Evolutionary conservation across 768 basidiomycete species (phyloP), one percentile per base, ranked within the genome.

Genomic region (Sistotremastrum niveocremeum): DNA sequence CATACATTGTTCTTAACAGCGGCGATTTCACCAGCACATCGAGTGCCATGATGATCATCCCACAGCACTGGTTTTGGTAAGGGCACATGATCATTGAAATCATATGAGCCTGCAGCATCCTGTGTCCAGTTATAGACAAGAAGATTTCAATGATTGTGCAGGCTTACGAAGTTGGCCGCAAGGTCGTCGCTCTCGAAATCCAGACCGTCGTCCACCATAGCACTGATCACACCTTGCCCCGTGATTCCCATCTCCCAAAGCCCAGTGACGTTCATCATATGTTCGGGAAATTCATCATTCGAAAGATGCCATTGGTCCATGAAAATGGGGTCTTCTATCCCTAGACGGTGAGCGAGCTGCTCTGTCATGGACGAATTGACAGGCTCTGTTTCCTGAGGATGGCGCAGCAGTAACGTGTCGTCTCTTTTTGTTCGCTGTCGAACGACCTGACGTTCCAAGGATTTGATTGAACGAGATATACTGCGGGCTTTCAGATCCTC

Each of bases 41-140:
- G 84, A 0, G 95, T 99, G 7, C 95, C 95, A 58, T 99, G 95
- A 54, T 88, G 87, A 54, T 99, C 95, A 52, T 98, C 93, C 29
- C 70, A 73, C 39, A 93, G 77, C 47, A 81, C 75, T 0, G 95
- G 95, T 34, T 81, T 82, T 7, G 95, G 95, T 5, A 97, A 69
- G 9, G 77, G 68, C 30, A 77, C 77, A 56, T 98, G 90, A 57
- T 94, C 90, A 60, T 99, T 99, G 62, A 90, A 99, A 62, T 99
- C 93, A 58, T 90, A 85, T 0, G 93, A 97, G 49, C 91, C 80
- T 28, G 76, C 77, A 7, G 81, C 76, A 57, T 81, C 87, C 93
- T 95, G 51, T 2, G 33, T 20, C 20, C 20, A 42, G 8, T 37
- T 11, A 42, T 12, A 42, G 12, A 12, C 4, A 20, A 39, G 42